Evolutionary conservation across 2,329 filamentous ascomycete species (phyloP).

Genomic region (Lachnum nothofagi): DNA sequence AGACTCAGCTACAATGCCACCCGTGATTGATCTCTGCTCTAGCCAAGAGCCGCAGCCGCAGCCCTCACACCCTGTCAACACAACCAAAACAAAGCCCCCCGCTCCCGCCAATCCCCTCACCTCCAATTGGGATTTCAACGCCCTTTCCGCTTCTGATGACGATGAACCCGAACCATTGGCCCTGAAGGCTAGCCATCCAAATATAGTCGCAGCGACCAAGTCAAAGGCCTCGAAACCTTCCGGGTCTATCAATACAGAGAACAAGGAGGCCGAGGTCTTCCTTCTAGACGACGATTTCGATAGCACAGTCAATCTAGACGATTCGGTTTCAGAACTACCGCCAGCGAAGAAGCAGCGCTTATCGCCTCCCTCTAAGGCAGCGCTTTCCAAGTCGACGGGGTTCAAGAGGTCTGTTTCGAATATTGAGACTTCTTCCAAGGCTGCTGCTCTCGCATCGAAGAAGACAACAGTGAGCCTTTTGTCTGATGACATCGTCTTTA

Average conservation of each 20-base stretch:
- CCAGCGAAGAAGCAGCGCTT: constrained; percentile 7
- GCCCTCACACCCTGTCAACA: not conserved
- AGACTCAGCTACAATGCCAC: not conserved
- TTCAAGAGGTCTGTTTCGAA: constrained; percentile 31
- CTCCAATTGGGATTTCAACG: no score
- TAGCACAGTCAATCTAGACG: constrained; percentile 2
- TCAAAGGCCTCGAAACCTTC: not conserved
- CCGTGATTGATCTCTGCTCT: constrained; percentile 10
- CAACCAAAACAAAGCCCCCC: not conserved
- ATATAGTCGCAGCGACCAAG: not conserved
- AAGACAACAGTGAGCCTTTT: constrained; percentile 32
- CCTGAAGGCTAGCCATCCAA: not conserved
- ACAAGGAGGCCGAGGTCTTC: constrained; percentile 3
- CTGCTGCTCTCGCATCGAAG: constrained; percentile 29
- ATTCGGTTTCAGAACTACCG: not conserved
- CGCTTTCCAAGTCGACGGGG: constrained; percentile 5
- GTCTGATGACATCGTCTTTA: constrained; percentile 26
- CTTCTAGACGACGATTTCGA: constrained; percentile 18
- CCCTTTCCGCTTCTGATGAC: not conserved
- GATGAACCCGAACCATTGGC: not conserved
- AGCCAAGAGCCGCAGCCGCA: not conserved
- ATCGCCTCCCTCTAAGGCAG: not conserved
- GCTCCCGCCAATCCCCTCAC: not conserved
- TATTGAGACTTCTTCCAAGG: constrained; percentile 35
- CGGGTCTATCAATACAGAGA: not conserved